These are phyloP conservation scores for Cladosporium velox DNA, from an alignment of 2,329 filamentous ascomycete genomes.

Conservation along the genomic window DNA sequence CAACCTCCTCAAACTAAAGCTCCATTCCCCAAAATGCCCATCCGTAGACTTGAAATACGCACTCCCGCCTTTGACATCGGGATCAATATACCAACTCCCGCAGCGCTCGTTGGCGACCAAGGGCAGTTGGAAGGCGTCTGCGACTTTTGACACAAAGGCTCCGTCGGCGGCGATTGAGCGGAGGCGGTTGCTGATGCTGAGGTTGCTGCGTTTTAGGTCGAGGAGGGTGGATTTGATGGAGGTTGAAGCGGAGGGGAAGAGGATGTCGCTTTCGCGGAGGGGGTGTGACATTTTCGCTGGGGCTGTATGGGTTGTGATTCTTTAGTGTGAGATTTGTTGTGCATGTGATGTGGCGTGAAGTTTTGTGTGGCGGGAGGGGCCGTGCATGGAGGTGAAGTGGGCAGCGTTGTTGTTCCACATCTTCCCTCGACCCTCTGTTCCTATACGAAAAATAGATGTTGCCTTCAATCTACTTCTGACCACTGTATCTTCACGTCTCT, in stretches of 20 bases:
- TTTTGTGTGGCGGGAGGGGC: slow-evolving; percentile 9
- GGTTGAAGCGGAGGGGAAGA: slow-evolving; percentile 59
- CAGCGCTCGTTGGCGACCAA: slow-evolving; percentile 92
- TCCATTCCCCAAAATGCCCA: slow-evolving; percentile 88
- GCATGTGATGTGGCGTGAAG: slow-evolving; percentile 6
- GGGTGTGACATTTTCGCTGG: background rate
- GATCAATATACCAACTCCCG: slow-evolving; percentile 89
- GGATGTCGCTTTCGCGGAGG: slow-evolving; percentile 39
- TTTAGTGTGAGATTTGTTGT: background rate
- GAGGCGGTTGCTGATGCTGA: slow-evolving; percentile 80
- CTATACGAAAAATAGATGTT: background rate
- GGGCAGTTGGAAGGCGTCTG: slow-evolving; percentile 61
- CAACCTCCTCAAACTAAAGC: slow-evolving; percentile 79
- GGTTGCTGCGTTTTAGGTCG: slow-evolving; percentile 72
- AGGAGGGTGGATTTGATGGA: slow-evolving; percentile 70
- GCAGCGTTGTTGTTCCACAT: background rate
- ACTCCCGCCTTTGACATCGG: slow-evolving; percentile 65
- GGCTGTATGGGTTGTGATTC: background rate
- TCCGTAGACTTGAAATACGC: slow-evolving; percentile 99
- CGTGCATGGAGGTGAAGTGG: background rate
- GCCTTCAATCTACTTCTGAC: background rate
- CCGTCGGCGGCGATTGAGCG: slow-evolving; percentile 76
- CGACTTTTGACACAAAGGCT: slow-evolving; percentile 67
- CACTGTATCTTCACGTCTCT: background rate
- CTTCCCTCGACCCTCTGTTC: background rate